Evolutionary conservation across 306 rosid genomes (phyloP).

Genomic region (Quercus aquifolioides): DNA sequence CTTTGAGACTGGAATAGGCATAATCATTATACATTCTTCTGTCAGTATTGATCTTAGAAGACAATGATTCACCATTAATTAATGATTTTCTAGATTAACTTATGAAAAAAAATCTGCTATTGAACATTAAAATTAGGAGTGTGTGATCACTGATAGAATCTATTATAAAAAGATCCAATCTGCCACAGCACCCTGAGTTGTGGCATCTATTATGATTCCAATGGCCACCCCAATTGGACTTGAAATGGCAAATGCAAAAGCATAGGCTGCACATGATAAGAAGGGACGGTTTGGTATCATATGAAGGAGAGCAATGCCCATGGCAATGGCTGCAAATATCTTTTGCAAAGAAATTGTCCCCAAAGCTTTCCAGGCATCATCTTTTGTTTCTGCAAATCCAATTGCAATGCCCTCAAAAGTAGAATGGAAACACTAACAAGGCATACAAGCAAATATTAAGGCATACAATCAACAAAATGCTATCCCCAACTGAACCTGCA

Average conservation of each 20-base stretch:
- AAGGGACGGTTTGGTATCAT: constrained; percentile 64
- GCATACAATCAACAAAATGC: constrained; percentile 55
- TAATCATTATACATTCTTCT: not conserved
- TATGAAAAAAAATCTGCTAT: no score
- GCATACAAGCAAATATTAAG: constrained; percentile 35
- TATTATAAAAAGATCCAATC: constrained; percentile 52
- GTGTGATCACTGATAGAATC: no score
- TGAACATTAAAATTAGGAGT: no score
- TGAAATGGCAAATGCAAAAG: constrained; percentile 71
- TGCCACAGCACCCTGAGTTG: constrained; percentile 59
- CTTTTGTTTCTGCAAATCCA: constrained; percentile 60
- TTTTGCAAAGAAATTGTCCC: constrained; percentile 86
- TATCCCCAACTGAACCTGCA: constrained; percentile 56
- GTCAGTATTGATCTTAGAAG: not conserved
- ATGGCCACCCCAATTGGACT: constrained; percentile 73
- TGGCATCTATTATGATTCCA: constrained; percentile 70
- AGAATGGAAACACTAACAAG: constrained; percentile 58
- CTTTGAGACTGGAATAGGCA: not conserved
- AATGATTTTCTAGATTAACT: no score
- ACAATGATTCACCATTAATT: no score
- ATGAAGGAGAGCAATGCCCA: constrained; percentile 83
- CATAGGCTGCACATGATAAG: constrained; percentile 48
- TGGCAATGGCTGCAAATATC: constrained; percentile 79
- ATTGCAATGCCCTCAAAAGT: constrained; percentile 82
- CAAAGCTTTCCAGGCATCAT: constrained; percentile 79